Conservation (phyloP, 2,329 filamentous ascomycete species). For the Mycogone perniciosa region DNA sequence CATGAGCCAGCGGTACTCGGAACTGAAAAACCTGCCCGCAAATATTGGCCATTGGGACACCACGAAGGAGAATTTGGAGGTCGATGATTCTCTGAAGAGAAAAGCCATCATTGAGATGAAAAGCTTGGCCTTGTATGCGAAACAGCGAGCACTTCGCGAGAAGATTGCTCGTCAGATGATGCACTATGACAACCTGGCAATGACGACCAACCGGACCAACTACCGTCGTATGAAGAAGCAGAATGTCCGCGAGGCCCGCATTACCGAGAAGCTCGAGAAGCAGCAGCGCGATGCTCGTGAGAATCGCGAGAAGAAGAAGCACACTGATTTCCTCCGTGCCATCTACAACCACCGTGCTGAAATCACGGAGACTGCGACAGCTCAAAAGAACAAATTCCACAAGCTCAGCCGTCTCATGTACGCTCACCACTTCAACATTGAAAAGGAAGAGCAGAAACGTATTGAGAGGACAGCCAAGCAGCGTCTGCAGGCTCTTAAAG, state of each 20-base stretch:
- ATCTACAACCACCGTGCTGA: conserved; percentile 78
- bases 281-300: conserved; percentile 95
- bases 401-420: conserved; percentile 89
- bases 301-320: conserved; percentile 95
- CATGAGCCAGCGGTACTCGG: conserved; percentile 75
- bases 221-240: conserved; percentile 98
- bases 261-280: conserved; percentile 98
- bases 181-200: conserved; percentile 90
- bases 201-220: conserved; percentile 87
- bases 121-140: conserved; percentile 77
- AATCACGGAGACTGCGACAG: conserved; percentile 59
- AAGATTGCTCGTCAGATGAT: conserved; percentile 89
- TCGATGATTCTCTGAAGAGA: conserved; percentile 77
- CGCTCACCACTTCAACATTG: conserved; percentile 86
- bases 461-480: conserved; percentile 97
- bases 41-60: conserved; percentile 86
- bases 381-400: conserved; percentile 67
- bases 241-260: conserved; percentile 85
- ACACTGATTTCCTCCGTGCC: conserved; percentile 82
- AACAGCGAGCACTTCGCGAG: conserved; percentile 79
- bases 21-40: conserved; percentile 76
- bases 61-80: conserved; percentile 57
- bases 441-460: conserved; percentile 98
- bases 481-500: conserved; percentile 96
- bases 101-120: conserved; percentile 95